Conservation (phyloP, 345 rosid genomes). For the Noccaea bulbosa region DNA sequence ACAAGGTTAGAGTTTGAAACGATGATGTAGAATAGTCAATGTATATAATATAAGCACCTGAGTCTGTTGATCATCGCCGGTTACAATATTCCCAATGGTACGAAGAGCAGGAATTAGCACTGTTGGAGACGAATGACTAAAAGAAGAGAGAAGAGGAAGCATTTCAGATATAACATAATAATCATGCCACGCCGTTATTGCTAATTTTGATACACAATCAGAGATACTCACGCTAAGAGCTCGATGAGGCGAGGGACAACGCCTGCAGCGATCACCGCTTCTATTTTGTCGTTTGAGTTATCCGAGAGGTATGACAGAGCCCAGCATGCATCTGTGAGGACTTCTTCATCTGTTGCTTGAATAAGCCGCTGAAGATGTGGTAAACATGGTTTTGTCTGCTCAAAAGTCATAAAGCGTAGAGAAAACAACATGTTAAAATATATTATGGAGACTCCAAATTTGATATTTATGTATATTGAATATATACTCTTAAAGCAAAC, state of each 20-base stretch:
- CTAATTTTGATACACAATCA: not conserved
- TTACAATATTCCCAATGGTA: constrained; percentile 85
- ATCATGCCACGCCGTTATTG: not conserved
- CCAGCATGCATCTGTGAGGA: constrained; percentile 88
- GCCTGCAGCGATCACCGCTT: constrained; percentile 72
- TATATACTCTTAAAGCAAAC: constrained; percentile 40
- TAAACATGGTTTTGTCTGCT: constrained; percentile 74
- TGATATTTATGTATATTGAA: not conserved
- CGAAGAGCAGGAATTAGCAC: constrained; percentile 90
- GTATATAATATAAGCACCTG: constrained; percentile 54
- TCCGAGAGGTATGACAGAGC: constrained; percentile 84
- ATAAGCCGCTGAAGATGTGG: constrained; percentile 72
- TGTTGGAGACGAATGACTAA: constrained; percentile 72
- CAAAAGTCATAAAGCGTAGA: not conserved
- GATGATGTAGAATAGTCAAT: not conserved
- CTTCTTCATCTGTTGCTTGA: constrained; percentile 80
- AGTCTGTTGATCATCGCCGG: constrained; percentile 79
- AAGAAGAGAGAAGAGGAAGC: constrained; percentile 5
- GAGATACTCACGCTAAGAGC: constrained; percentile 64
- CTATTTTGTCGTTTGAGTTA: constrained; percentile 67
- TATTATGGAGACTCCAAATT: not conserved
- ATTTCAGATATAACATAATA: constrained; percentile 26
- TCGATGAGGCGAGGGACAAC: constrained; percentile 76
- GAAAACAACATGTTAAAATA: constrained; percentile 19
- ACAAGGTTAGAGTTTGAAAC: constrained; percentile 16